Base-by-base conservation (phyloP, 768 basidiomycete species). In the Boletellus sp. region DNA sequence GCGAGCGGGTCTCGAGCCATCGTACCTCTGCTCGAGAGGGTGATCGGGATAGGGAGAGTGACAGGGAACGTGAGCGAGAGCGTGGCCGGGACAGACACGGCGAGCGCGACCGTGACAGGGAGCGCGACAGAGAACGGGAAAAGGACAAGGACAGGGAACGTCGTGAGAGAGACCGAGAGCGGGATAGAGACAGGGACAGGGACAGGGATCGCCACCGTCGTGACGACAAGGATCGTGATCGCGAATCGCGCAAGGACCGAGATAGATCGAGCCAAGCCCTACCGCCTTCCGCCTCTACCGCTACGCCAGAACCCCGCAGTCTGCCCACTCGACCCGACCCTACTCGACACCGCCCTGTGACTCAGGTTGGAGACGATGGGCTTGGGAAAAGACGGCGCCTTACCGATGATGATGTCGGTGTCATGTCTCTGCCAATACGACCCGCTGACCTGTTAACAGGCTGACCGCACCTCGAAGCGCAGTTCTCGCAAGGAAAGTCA, bases 391-490 rank as follows among this genome's bases (percentile, higher is more conserved):
- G 88, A 62, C 74, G 86, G 52, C 73, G 89, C 47, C 71, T 76
- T 19, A 60, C 74, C 0, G 89, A 90, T 28, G 89, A 91, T 47
- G 88, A 91, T 59, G 88, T 90, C 62, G 63, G 83, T 71, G 6
- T 26, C 35, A 34, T 20, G 12, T 34, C 41, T 45, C 34, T 19
- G 15, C 43, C 35, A 35, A 42, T 43, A 41, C 48, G 31, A 33
- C 41, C 20, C 34, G 45, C 55, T 51, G 59, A 64, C 47, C 16
- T 22, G 42, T 36, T 50, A 43, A 35, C 63, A 90, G 87, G 69
- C 80, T 52, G 89, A 91, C 45, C 80, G 89, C 56, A 76, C 77
- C 31, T 78, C 83, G n/a, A 91, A 91, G 66, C 84, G 89, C n/a
- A 79, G 80, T 51, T 85, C 88, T 50, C 82, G 89, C 42, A 87